Evolutionary conservation across 1,284 basidiomycete species (phyloP).

Genomic region (Leccinum angustisporum): DNA sequence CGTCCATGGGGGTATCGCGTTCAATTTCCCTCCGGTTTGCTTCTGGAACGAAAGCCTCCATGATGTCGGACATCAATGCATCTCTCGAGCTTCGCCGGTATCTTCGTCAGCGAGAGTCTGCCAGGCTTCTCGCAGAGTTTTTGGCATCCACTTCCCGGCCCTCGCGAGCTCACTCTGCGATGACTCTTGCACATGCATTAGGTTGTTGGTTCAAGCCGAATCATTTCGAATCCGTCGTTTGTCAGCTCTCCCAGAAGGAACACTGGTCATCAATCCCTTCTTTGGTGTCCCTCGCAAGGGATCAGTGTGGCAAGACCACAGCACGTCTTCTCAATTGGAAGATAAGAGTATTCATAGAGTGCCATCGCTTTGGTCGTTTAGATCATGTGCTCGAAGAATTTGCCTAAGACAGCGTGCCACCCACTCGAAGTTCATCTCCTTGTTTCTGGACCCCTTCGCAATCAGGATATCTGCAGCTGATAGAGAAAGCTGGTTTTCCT

Average conservation of each 20-base stretch:
- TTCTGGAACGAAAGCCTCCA: slow-evolving; percentile 19
- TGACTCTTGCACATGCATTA: slow-evolving; percentile 48
- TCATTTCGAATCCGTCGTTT: slow-evolving; percentile 57
- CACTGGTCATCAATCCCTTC: slow-evolving; percentile 53
- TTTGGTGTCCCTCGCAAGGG: slow-evolving; percentile 46
- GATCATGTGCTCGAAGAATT: slow-evolving; percentile 51
- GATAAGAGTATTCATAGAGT: slow-evolving; percentile 55
- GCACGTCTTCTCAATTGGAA: slow-evolving; percentile 68
- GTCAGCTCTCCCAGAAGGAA: slow-evolving; percentile 44
- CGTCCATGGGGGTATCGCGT: slow-evolving; percentile 6
- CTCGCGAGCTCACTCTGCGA: slow-evolving; percentile 41
- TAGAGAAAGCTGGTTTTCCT: slow-evolving; percentile 56
- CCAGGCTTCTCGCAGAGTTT: slow-evolving; percentile 43
- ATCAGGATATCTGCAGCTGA: slow-evolving; percentile 53
- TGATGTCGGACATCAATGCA: slow-evolving; percentile 19
- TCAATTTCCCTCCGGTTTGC: slow-evolving; percentile 27
- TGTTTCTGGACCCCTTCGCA: slow-evolving; percentile 63
- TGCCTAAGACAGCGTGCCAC: slow-evolving; percentile 42
- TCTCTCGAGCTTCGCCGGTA: slow-evolving; percentile 31
- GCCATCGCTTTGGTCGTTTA: slow-evolving; percentile 47
- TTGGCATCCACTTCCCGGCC: slow-evolving; percentile 44
- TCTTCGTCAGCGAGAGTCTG: slow-evolving; percentile 41
- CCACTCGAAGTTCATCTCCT: slow-evolving; percentile 61
- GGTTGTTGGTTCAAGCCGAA: slow-evolving; percentile 51
- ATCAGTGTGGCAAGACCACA: slow-evolving; percentile 48